phyloP scores from a whole-genome alignment of 2,329 filamentous ascomycete species.

The Emericellopsis atlantica region DNA sequence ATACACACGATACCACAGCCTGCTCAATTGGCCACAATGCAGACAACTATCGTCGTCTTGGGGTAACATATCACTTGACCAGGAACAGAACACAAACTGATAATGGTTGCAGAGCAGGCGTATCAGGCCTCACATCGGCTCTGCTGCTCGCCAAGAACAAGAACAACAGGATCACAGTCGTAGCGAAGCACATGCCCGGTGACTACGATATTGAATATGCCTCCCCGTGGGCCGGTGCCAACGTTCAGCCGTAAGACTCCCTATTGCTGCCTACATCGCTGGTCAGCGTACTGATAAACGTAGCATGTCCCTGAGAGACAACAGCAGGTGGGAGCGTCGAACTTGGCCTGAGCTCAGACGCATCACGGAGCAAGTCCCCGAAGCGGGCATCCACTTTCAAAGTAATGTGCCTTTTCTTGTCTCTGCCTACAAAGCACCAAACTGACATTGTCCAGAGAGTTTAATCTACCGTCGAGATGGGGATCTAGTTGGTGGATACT shows the following conservation, averaged over 20 bases:
- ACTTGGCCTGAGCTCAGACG: conserved; percentile 53
- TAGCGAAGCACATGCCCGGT: conserved; percentile 85
- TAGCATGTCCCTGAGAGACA: conserved; percentile 29
- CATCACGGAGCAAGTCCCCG: conserved; percentile 51
- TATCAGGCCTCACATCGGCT: conserved; percentile 37
- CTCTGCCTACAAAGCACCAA: background rate
- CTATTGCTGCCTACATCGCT: background rate
- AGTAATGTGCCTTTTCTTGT: conserved; percentile 21
- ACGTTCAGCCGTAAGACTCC: conserved; percentile 55
- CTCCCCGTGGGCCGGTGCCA: conserved; percentile 80
- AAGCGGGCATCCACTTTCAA: conserved; percentile 73
- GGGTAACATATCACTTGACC: background rate
- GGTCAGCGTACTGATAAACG: background rate
- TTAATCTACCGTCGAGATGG: conserved; percentile 44
- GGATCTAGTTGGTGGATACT: conserved; percentile 34
- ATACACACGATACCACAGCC: too few relatives aligned
- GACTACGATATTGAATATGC: conserved; percentile 88
- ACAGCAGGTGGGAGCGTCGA: conserved; percentile 44
- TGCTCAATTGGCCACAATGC: background rate
- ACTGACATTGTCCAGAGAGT: conserved; percentile 21
- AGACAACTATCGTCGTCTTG: conserved; percentile 2
- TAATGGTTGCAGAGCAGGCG: conserved; percentile 25
- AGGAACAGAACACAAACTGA: background rate
- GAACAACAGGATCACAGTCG: conserved; percentile 46
- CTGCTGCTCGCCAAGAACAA: conserved; percentile 31